Base-by-base conservation (phyloP, 495 filamentous ascomycete genomes). In the Daldinia childiae region DNA sequence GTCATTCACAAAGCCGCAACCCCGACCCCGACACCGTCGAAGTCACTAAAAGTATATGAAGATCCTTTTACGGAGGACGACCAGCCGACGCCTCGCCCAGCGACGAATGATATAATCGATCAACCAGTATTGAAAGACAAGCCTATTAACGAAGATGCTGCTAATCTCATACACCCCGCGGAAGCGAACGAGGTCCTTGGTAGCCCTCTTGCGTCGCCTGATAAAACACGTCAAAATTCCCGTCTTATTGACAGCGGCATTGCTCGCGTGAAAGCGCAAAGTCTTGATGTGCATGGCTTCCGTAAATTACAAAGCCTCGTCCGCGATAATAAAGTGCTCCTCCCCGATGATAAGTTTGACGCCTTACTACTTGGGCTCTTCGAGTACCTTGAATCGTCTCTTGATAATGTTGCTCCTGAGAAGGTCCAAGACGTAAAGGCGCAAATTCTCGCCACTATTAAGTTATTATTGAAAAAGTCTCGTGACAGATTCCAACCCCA, bases 201-300 rank as follows among this genome's bases (percentile, higher is more conserved):
- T 30, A 66, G 66, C 6, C 68, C 74, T 9, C 57, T 75, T 15
- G 71, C 72, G 32, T 81, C 81, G 1, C 82, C 84, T 0, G 85
- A 88, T 26, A 87, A 87, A 59, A 70, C 78, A 21, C 83, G 84
- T 43, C 84, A 86, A 17, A 82, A 79, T 38, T 76, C 78, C 7
- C 82, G 85, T 34, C 77, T 96, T 32, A 86, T 98, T 2, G 85
- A 87, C 39, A 95, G 91, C 69, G 93, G 91, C 55, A 92, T 96
- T 68, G 82, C 86, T 21, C 90, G 91, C 32, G 88, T 97, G 58
- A 87, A 86, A 36, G 86, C 87, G 9, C 85, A 87, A 67, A 87
- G 87, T 6, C 86, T 97, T 38, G 94, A 97, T 74, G 91, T 93
- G 5, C 91, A 93, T 69, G 93, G 92, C 58, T 97, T 97, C 81